Percentiles rank a stretch among this genome's conserved stretches.
Evolutionary conservation across 1,284 basidiomycete species (phyloP).

Genomic region (Ganoderma sp.): DNA sequence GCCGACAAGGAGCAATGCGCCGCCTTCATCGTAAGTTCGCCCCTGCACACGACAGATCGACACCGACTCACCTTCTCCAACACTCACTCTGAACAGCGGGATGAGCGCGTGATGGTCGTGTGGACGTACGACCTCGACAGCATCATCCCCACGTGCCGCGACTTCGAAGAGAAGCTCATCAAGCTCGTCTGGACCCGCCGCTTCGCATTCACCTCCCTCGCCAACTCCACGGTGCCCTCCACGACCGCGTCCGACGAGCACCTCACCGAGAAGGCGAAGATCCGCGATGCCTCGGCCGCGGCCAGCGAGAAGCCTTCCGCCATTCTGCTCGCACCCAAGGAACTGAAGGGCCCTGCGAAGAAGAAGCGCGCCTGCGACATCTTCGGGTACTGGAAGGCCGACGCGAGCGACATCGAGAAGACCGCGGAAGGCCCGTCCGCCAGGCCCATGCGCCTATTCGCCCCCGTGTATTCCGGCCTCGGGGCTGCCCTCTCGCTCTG

Average conservation of each 20-base stretch:
- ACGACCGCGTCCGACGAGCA: slow-evolving; percentile 57
- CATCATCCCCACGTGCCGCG: slow-evolving; percentile 66
- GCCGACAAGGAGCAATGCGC: slow-evolving; percentile 85
- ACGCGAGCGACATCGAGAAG: slow-evolving; percentile 57
- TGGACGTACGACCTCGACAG: slow-evolving; percentile 80
- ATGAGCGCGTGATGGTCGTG: slow-evolving; percentile 74
- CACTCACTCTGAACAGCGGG: slow-evolving; percentile 51
- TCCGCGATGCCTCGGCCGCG: slow-evolving; percentile 28
- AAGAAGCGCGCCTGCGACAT: slow-evolving; percentile 42
- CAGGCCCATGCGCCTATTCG: slow-evolving; percentile 74
- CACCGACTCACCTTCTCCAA: too few species aligned
- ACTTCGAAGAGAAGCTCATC: slow-evolving; percentile 81
- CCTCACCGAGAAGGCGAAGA: slow-evolving; percentile 49
- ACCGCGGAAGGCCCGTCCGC: slow-evolving; percentile 40
- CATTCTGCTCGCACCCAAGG: slow-evolving; percentile 42
- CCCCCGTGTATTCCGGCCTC: slow-evolving; percentile 79
- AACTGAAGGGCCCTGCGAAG: slow-evolving; percentile 36
- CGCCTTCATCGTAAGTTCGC: slow-evolving; percentile 72
- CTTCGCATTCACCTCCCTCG: slow-evolving; percentile 43
- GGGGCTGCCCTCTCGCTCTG: slow-evolving; percentile 69
- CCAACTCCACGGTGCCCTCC: slow-evolving; percentile 45
- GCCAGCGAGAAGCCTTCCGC: slow-evolving; percentile 26
- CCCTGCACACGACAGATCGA: background rate
- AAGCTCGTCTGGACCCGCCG: slow-evolving; percentile 79
- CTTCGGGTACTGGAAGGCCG: slow-evolving; percentile 45